Percentiles rank a stretch among this genome's conserved stretches.
Evolutionary conservation across 2,329 filamentous ascomycete species (phyloP).

Genomic region (Pleurostoma richardsiae): DNA sequence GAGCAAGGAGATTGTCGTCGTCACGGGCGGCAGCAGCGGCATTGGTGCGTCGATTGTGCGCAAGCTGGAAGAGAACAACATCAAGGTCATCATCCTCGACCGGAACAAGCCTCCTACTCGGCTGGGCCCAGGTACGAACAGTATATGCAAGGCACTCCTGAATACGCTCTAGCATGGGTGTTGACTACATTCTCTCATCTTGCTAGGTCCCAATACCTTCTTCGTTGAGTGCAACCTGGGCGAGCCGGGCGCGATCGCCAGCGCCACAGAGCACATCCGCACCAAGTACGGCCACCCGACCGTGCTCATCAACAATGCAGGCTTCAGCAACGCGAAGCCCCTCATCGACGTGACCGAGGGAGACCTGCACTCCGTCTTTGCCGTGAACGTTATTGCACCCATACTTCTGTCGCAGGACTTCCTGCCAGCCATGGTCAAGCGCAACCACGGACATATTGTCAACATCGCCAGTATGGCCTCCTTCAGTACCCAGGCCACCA

Average conservation of each 20-base stretch:
- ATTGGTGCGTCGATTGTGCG: constrained; percentile 65
- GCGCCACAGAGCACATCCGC: constrained; percentile 48
- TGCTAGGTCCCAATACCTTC: constrained; percentile 47
- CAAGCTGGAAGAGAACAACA: constrained; percentile 56
- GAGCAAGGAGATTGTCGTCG: constrained; percentile 63
- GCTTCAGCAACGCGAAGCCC: constrained; percentile 55
- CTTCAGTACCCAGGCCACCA: constrained; percentile 54
- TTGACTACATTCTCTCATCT: background rate
- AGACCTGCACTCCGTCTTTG: constrained; percentile 62
- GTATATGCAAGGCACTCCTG: constrained; percentile 27
- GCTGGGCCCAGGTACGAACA: too few relatives aligned
- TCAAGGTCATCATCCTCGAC: constrained; percentile 69
- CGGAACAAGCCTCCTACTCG: too few relatives aligned
- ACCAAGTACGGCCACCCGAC: constrained; percentile 58
- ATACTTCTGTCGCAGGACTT: constrained; percentile 65
- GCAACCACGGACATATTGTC: constrained; percentile 68
- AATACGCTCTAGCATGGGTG: background rate
- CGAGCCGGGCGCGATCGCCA: constrained; percentile 45
- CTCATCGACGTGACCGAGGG: constrained; percentile 54
- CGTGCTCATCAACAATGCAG: constrained; percentile 69
- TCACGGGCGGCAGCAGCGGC: constrained; percentile 71
- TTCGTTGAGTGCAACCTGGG: constrained; percentile 69
- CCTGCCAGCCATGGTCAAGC: constrained; percentile 56
- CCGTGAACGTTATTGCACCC: constrained; percentile 65
- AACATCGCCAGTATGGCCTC: constrained; percentile 63